These are phyloP conservation scores for Pseudopyrenochaeta lycopersici DNA, from an alignment of 2,329 filamentous ascomycete genomes.

Conservation along the genomic window DNA sequence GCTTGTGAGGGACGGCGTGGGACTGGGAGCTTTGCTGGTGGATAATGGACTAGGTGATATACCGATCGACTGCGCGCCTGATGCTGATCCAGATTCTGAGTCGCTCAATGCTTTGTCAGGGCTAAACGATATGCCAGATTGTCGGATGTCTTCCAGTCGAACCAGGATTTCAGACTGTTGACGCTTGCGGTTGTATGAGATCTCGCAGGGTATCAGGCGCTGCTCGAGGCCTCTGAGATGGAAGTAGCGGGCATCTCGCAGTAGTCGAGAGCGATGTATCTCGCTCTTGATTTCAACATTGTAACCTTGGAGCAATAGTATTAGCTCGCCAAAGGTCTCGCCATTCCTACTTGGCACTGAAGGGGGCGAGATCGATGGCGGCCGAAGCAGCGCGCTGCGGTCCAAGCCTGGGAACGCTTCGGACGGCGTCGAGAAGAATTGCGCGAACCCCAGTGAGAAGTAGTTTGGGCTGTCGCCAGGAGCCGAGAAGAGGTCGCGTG, in stretches of 20 bases:
- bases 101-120: conserved; percentile 53
- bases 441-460: conserved; percentile 88
- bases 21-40: conserved; percentile 27
- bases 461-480: conserved; percentile 95
- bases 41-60: conserved; percentile 41
- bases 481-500: conserved; percentile 82
- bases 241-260: conserved; percentile 91
- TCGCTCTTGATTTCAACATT: conserved; percentile 79
- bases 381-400: conserved; percentile 79
- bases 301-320: conserved; percentile 86
- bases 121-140: conserved; percentile 78
- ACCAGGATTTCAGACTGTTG: conserved; percentile 78
- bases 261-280: conserved; percentile 76
- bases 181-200: conserved; percentile 77
- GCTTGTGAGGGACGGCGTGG: conserved; percentile 23
- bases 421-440: conserved; percentile 82
- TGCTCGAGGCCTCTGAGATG: conserved; percentile 93
- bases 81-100: conserved; percentile 26
- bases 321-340: conserved; percentile 83
- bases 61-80: conserved; percentile 23
- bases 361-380: conserved; percentile 85
- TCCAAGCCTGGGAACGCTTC: conserved; percentile 89
- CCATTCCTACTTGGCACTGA: conserved; percentile 81
- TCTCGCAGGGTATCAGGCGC: conserved; percentile 78
- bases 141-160: conserved; percentile 85